phyloP scores from a whole-genome alignment of 2,329 filamentous ascomycete genomes.

The Sclerotinia sclerotiorum region DNA sequence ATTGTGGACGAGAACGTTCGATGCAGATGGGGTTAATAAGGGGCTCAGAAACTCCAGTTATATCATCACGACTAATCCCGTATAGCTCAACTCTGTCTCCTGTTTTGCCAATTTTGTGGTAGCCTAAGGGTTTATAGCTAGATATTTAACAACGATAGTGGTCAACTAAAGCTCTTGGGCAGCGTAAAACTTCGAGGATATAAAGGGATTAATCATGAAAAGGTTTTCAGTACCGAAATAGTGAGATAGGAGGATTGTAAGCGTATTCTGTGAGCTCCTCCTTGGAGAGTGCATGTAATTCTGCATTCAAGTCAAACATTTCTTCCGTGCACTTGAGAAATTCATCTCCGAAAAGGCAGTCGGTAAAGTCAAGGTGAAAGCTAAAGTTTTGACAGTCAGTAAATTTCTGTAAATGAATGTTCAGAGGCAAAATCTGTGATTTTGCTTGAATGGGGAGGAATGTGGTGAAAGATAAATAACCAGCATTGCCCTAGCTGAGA shows the following conservation, averaged over 20 bases:
- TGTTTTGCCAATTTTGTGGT: slow-evolving; percentile 7
- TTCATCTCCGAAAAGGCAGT: background rate
- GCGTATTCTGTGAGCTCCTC: background rate
- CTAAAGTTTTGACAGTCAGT: background rate
- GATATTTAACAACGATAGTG: background rate
- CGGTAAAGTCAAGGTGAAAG: slow-evolving; percentile 7
- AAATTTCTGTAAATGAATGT: background rate
- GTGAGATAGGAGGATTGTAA: slow-evolving; percentile 12
- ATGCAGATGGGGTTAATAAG: slow-evolving; percentile 12
- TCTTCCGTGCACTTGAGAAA: background rate
- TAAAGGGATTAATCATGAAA: background rate
- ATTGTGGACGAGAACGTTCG: background rate
- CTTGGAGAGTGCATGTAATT: slow-evolving; percentile 5
- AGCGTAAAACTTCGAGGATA: background rate
- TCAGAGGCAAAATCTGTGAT: background rate
- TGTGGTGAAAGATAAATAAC: background rate
- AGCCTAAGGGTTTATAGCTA: slow-evolving; percentile 15
- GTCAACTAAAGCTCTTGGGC: background rate
- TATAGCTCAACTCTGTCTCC: slow-evolving; percentile 16
- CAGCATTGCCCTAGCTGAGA: background rate
- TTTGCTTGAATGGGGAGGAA: background rate
- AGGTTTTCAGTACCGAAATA: background rate
- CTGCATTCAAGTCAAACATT: slow-evolving; percentile 7
- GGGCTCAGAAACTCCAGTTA: slow-evolving; percentile 16
- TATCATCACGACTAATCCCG: slow-evolving; percentile 7